Evolutionary conservation across 257 asterid species (phyloP).

Genomic region (Solanum chiquidenum): DNA sequence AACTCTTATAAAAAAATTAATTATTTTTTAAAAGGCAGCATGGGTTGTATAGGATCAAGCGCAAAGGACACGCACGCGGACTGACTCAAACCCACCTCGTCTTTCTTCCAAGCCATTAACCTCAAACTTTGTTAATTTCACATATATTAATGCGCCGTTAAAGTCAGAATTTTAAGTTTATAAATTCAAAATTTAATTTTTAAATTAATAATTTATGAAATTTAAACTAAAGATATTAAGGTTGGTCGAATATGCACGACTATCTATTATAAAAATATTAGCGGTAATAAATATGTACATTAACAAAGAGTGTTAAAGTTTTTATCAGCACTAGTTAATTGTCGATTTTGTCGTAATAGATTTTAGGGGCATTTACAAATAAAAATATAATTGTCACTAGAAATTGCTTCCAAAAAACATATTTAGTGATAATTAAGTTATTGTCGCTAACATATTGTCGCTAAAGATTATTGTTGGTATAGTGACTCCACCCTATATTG

Average conservation of each 20-base stretch:
- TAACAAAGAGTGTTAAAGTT: no score
- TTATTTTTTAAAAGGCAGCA: neutral
- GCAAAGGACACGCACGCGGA: slow-evolving; percentile 46
- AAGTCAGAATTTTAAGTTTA: neutral
- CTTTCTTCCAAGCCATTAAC: neutral
- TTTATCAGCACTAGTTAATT: no score
- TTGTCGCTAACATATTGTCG: accelerated
- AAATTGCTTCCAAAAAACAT: no score
- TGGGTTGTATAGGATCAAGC: slow-evolving; percentile 51
- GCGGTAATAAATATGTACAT: no score
- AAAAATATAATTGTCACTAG: no score
- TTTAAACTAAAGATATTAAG: neutral
- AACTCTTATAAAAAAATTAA: neutral
- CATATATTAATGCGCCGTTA: neutral
- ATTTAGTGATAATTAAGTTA: no score
- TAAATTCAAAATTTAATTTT: neutral
- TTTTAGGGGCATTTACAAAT: no score
- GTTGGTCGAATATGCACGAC: neutral
- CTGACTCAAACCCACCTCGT: slow-evolving; percentile 24
- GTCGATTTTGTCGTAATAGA: no score
- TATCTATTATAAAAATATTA: no score
- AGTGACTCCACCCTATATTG: neutral
- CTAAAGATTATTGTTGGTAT: accelerated
- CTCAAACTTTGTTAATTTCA: neutral
- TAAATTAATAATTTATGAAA: neutral